Evolutionary conservation across 345 rosid genomes (phyloP).

Genomic region (Pistacia vera): DNA sequence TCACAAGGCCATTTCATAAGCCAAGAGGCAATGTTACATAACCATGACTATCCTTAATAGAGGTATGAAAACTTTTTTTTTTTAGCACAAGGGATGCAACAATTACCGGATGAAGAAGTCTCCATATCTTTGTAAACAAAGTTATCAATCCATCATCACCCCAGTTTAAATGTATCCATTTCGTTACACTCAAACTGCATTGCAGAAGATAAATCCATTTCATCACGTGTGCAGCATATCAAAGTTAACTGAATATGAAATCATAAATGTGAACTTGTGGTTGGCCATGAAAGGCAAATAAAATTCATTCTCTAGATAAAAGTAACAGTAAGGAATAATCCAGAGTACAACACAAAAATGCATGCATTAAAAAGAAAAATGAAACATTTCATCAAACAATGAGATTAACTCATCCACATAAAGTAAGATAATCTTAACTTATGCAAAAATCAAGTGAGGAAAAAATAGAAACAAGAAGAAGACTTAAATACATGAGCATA

Average conservation of each 20-base stretch:
- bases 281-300: neutral
- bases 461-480: neutral
- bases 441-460: neutral
- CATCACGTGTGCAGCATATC: slow-evolving; percentile 10
- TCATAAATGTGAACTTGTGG: neutral
- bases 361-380: neutral
- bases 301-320: neutral
- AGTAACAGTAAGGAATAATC: neutral
- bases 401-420: neutral
- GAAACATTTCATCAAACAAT: neutral
- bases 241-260: neutral
- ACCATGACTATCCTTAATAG: neutral
- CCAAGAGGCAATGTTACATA: neutral
- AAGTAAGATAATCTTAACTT: neutral
- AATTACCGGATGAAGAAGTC: slow-evolving; percentile 73
- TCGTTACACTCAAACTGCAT: slow-evolving; percentile 90
- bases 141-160: slow-evolving; percentile 90
- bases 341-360: neutral
- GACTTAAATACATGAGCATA: neutral
- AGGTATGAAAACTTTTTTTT: neutral
- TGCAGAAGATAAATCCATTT: slow-evolving; percentile 16
- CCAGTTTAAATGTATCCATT: slow-evolving; percentile 98
- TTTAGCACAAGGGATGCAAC: neutral
- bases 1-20: slow-evolving; percentile 3
- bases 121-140: slow-evolving; percentile 75